Conservation (phyloP, 495 filamentous ascomycete species). For the Penicillium daleae region DNA sequence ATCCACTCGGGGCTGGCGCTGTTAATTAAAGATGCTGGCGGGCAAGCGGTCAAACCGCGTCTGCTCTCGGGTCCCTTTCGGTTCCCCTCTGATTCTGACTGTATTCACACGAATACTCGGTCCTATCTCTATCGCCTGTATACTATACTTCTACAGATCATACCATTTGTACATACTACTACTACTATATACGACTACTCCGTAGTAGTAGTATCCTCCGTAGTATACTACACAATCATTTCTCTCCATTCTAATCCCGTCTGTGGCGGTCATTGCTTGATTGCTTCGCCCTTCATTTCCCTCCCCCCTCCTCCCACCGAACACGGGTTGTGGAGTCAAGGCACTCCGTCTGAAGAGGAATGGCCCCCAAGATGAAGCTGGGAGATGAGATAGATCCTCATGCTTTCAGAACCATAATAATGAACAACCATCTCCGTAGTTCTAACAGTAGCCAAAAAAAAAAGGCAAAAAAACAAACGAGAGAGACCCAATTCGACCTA, state of each 20-base stretch:
- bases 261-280: slow-evolving; percentile 1
- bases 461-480: neutral
- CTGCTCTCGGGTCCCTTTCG: neutral
- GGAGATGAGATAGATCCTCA: neutral
- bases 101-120: neutral
- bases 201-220: too few species aligned
- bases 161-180: too few species aligned
- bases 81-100: neutral
- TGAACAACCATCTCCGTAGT: neutral
- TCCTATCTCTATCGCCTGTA: neutral
- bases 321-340: slow-evolving; percentile 1
- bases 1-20: slow-evolving; percentile 20
- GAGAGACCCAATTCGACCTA: neutral
- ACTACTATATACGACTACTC: too few species aligned
- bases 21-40: slow-evolving; percentile 26
- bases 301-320: neutral
- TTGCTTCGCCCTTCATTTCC: slow-evolving; percentile 16
- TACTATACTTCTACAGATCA: too few species aligned
- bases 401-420: too few species aligned
- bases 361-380: slow-evolving; percentile 5
- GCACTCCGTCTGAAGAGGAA: slow-evolving; percentile 17
- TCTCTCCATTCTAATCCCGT: neutral
- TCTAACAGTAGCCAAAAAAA: neutral
- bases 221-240: too few species aligned
- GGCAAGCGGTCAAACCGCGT: slow-evolving; percentile 20